phyloP scores from a whole-genome alignment of 2,329 filamentous ascomycete genomes.

The Pochonia chlamydosporia region DNA sequence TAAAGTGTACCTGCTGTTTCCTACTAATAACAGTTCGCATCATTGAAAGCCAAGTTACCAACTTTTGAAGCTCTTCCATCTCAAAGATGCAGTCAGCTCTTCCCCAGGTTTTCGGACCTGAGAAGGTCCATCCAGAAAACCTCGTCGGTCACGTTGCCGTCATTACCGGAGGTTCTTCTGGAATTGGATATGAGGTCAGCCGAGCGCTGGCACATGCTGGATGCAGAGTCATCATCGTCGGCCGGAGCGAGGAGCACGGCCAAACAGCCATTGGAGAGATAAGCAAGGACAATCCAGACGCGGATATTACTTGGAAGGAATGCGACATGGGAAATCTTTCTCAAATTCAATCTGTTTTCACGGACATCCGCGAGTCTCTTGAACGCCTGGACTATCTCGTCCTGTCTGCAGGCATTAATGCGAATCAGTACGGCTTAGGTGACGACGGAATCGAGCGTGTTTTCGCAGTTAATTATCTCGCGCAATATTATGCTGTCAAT shows the following conservation, averaged over 20 bases:
- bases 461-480: constrained; percentile 39
- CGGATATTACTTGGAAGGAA: constrained; percentile 32
- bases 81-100: constrained; percentile 34
- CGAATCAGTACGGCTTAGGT: constrained; percentile 29
- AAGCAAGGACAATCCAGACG: constrained; percentile 16
- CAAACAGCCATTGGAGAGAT: constrained; percentile 21
- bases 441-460: constrained; percentile 35
- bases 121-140: constrained; percentile 25
- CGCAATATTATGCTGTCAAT: constrained; percentile 37
- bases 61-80: too few species aligned
- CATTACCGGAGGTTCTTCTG: constrained; percentile 31
- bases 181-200: constrained; percentile 32
- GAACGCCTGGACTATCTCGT: constrained; percentile 36
- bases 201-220: constrained; percentile 26
- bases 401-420: constrained; percentile 37
- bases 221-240: constrained; percentile 30
- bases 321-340: constrained; percentile 35
- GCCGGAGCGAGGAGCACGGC: constrained; percentile 26
- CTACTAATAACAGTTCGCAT: too few species aligned
- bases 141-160: constrained; percentile 30
- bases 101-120: constrained; percentile 27
- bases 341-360: constrained; percentile 32
- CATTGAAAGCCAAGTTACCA: too few species aligned
- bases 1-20: too few species aligned
- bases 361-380: constrained; percentile 24